Conservation (phyloP, 2,329 filamentous ascomycete species). For the Penicillium sp. region DNA sequence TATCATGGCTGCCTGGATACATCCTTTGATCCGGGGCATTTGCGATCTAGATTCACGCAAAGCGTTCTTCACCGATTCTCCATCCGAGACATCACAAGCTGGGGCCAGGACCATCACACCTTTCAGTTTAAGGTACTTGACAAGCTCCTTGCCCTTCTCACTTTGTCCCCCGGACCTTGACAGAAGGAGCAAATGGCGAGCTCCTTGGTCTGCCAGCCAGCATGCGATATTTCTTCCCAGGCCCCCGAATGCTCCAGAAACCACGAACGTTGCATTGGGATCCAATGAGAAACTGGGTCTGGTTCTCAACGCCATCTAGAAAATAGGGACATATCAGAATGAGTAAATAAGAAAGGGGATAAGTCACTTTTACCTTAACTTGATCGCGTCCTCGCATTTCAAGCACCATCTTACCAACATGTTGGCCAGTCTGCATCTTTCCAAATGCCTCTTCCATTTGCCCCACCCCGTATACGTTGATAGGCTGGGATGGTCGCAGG, state of each 20-base stretch:
- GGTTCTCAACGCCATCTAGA: conserved; percentile 9
- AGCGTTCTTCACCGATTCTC: conserved; percentile 24
- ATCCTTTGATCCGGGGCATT: conserved; percentile 30
- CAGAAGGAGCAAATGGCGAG: conserved; percentile 33
- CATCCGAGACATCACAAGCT: conserved; percentile 31
- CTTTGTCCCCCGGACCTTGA: conserved; percentile 15
- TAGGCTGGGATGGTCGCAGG: background rate
- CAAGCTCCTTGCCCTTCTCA: background rate
- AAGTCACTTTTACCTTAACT: background rate
- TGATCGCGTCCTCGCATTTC: background rate
- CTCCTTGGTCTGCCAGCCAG: conserved; percentile 37
- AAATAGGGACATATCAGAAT: background rate
- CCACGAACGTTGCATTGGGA: conserved; percentile 28
- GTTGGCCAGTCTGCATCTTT: conserved; percentile 2
- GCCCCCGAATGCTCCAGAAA: conserved; percentile 37
- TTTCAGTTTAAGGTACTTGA: background rate
- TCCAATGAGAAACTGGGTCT: conserved; percentile 4
- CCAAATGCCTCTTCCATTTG: conserved; percentile 13
- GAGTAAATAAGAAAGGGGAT: background rate
- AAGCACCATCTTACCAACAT: conserved; percentile 9
- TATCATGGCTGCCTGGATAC: conserved; percentile 30
- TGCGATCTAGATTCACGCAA: background rate
- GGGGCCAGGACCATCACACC: conserved; percentile 4
- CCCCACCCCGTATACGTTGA: background rate
- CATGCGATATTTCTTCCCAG: conserved; percentile 32